Conservation (phyloP, 208 protist genomes). For the Angomonas ambiguus region DNA sequence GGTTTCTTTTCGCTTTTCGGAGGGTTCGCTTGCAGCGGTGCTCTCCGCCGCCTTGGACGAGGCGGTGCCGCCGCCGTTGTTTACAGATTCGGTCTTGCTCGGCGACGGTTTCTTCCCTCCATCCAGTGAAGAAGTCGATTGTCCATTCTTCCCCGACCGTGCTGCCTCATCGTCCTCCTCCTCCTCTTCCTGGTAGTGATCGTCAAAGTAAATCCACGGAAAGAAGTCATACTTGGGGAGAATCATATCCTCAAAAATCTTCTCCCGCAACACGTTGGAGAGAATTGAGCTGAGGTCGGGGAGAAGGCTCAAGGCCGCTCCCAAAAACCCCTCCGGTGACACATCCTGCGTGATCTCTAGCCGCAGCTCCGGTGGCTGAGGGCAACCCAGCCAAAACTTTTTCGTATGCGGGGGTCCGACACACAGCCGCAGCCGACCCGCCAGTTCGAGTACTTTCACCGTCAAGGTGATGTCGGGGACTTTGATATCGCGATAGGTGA, state of each 20-base stretch:
- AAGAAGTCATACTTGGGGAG: constrained; percentile 80
- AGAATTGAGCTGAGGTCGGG: constrained; percentile 70
- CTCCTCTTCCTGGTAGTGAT: constrained; percentile 7
- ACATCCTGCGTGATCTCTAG: constrained; percentile 79
- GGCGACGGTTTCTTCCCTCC: neutral
- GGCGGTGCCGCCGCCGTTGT: too few species aligned
- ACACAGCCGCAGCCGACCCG: constrained; percentile 63
- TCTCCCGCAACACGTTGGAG: constrained; percentile 59
- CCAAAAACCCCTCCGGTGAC: constrained; percentile 64
- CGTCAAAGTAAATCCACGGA: constrained; percentile 49
- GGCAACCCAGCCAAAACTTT: constrained; percentile 71
- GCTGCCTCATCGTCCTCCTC: constrained; percentile 10
- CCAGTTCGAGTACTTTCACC: constrained; percentile 69
- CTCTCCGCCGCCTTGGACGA: too few species aligned
- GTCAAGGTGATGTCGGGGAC: constrained; percentile 75
- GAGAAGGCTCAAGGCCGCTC: constrained; percentile 51
- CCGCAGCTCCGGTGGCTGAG: constrained; percentile 53
- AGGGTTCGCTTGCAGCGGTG: neutral
- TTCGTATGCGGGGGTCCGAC: constrained; percentile 68
- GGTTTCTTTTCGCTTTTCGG: too few species aligned
- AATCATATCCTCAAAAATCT: constrained; percentile 83
- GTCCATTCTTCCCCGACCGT: neutral
- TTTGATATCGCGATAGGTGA: constrained; percentile 53
- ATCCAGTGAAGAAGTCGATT: neutral
- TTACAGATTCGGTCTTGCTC: too few species aligned